These are phyloP conservation scores for Aphanoascus verrucosus DNA, from an alignment of 2,329 filamentous ascomycete species.

Conservation along the genomic window DNA sequence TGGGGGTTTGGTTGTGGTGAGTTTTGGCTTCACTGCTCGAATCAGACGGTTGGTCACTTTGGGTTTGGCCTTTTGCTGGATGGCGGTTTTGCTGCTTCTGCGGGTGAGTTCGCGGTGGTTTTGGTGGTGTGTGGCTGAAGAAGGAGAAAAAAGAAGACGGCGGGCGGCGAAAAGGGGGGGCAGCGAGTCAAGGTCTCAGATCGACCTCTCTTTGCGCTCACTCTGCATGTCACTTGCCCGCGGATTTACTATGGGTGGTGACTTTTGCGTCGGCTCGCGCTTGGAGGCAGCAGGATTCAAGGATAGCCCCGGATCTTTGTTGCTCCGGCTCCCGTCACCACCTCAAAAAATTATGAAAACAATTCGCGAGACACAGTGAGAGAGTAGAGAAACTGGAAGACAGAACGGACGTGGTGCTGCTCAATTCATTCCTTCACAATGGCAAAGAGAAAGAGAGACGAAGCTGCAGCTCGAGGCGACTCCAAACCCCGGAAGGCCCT, in stretches of 20 bases:
- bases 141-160: not conserved
- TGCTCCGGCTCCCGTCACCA: not conserved
- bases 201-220: too few relatives aligned
- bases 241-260: not conserved
- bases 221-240: not conserved
- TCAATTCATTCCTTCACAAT: conserved; percentile 19
- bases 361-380: not conserved
- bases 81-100: too few relatives aligned
- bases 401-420: not conserved
- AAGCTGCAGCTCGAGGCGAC: conserved; percentile 21
- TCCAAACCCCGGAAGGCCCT: conserved; percentile 24
- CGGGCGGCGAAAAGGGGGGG: not conserved
- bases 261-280: not conserved
- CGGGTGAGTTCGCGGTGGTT: too few relatives aligned
- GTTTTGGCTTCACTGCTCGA: not conserved
- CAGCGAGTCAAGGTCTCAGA: not conserved
- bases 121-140: too few relatives aligned
- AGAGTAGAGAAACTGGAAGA: not conserved
- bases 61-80: too few relatives aligned
- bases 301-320: not conserved
- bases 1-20: not conserved
- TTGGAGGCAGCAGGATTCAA: not conserved
- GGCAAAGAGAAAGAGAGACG: conserved; percentile 39
- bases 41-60: not conserved
- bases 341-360: not conserved